Percentiles rank a stretch among this genome's conserved stretches.
Evolutionary conservation across 2,329 filamentous ascomycete species (phyloP).

Genomic region (Dactylellina parvicollis): DNA sequence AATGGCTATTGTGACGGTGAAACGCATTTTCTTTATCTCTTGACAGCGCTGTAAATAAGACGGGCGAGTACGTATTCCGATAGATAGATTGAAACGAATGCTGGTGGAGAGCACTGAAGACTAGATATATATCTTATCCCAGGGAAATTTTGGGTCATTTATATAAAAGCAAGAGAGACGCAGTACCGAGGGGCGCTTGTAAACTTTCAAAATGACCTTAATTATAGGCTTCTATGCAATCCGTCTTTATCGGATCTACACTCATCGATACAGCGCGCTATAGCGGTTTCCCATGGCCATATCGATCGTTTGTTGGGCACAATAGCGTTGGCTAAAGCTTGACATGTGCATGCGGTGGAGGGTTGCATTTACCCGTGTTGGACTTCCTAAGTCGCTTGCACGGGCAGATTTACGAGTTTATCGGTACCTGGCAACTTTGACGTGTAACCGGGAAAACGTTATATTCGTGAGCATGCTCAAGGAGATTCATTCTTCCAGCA

Average conservation of each 20-base stretch:
- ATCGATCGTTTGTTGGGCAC: too few species aligned
- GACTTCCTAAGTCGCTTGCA: too few species aligned
- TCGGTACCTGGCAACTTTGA: too few species aligned
- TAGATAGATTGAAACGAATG: not conserved
- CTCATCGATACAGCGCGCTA: not conserved
- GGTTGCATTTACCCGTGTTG: too few species aligned
- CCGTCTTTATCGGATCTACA: not conserved
- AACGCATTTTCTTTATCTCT: conserved; percentile 1
- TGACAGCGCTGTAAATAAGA: not conserved
- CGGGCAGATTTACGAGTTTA: too few species aligned
- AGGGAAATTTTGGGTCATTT: too few species aligned
- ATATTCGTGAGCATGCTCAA: too few species aligned
- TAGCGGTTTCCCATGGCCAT: too few species aligned
- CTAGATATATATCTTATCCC: not conserved
- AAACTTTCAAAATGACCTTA: not conserved
- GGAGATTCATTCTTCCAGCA: too few species aligned
- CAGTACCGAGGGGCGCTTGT: not conserved
- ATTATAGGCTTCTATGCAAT: not conserved
- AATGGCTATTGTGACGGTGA: not conserved
- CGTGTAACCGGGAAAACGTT: too few species aligned
- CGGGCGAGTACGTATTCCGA: not conserved
- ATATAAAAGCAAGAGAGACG: not conserved
- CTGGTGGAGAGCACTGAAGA: not conserved
- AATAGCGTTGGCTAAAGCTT: too few species aligned
- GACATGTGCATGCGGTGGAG: too few species aligned